Percentiles rank a stretch among this genome's conserved stretches.
Evolutionary conservation across 1,284 basidiomycete species (phyloP).

Genomic region (Trametes polyzona): DNA sequence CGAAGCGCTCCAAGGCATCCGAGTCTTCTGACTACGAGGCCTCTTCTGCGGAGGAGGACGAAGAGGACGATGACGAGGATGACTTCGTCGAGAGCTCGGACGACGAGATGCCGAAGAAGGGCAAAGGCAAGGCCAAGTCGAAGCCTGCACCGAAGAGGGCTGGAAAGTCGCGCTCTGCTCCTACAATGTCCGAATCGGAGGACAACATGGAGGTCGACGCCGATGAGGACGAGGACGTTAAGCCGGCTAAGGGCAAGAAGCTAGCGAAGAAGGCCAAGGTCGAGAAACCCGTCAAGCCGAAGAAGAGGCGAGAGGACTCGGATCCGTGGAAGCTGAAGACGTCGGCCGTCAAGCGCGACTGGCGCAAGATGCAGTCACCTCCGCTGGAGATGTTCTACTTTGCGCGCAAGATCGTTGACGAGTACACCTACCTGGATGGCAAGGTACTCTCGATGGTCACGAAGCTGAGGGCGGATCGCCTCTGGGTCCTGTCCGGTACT

Average conservation of each 20-base stretch:
- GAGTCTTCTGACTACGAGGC: constrained; percentile 49
- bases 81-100: constrained; percentile 36
- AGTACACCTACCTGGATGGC: constrained; percentile 92
- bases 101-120: constrained; percentile 38
- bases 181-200: constrained; percentile 33
- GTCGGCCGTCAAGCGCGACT: constrained; percentile 68
- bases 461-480: constrained; percentile 75
- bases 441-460: constrained; percentile 82
- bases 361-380: constrained; percentile 79
- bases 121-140: constrained; percentile 27
- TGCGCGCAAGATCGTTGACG: constrained; percentile 88
- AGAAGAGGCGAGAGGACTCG: constrained; percentile 61
- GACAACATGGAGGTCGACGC: constrained; percentile 56
- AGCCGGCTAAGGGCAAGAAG: constrained; percentile 33
- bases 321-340: constrained; percentile 85
- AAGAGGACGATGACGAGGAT: constrained; percentile 36
- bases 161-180: constrained; percentile 28
- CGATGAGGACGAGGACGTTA: constrained; percentile 27
- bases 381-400: constrained; percentile 94
- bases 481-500: constrained; percentile 96
- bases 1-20: constrained; percentile 32
- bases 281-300: constrained; percentile 57
- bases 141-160: constrained; percentile 24
- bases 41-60: constrained; percentile 27
- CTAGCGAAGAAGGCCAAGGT: constrained; percentile 54